Evolutionary conservation across 805 yeast species (phyloP).

Genomic region (Priceomyces carsonii): DNA sequence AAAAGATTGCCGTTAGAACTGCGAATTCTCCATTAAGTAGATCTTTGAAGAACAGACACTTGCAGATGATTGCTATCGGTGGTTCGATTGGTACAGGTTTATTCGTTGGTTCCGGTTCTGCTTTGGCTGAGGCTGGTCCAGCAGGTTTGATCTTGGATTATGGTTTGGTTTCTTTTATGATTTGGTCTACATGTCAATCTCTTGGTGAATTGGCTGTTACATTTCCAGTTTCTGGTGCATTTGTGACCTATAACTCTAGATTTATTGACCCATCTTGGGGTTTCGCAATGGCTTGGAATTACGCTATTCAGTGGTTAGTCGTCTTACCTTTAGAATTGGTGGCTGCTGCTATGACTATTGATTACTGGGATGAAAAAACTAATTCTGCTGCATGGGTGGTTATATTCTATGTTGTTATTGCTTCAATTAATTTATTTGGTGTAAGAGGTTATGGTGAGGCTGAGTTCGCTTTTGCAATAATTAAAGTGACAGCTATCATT

Average conservation of each 20-base stretch:
- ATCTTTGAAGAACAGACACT: constrained; percentile 60
- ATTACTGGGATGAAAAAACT: constrained; percentile 53
- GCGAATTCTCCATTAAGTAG: constrained; percentile 53
- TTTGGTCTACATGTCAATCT: constrained; percentile 47
- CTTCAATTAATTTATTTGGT: constrained; percentile 48
- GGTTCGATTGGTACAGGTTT: constrained; percentile 85
- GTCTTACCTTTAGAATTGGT: constrained; percentile 60
- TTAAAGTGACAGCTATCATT: constrained; percentile 62
- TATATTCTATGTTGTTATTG: constrained; percentile 50
- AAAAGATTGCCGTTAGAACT: constrained; percentile 40
- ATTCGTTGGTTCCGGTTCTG: constrained; percentile 70
- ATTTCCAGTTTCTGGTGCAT: constrained; percentile 70
- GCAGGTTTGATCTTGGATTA: constrained; percentile 65
- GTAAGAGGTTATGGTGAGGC: constrained; percentile 63
- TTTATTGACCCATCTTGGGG: constrained; percentile 64
- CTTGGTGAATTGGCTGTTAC: constrained; percentile 63
- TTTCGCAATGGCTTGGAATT: constrained; percentile 59
- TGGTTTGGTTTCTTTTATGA: constrained; percentile 55
- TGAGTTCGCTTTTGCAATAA: constrained; percentile 62
- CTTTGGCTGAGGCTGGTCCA: constrained; percentile 71
- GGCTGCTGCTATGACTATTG: constrained; percentile 58
- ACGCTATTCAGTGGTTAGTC: constrained; percentile 54
- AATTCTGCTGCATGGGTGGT: constrained; percentile 65
- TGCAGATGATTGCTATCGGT: constrained; percentile 81
- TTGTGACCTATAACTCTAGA: constrained; percentile 58